Conservation (phyloP, 1,139 yeast genomes). For the Saccharomyces hybrid region DNA sequence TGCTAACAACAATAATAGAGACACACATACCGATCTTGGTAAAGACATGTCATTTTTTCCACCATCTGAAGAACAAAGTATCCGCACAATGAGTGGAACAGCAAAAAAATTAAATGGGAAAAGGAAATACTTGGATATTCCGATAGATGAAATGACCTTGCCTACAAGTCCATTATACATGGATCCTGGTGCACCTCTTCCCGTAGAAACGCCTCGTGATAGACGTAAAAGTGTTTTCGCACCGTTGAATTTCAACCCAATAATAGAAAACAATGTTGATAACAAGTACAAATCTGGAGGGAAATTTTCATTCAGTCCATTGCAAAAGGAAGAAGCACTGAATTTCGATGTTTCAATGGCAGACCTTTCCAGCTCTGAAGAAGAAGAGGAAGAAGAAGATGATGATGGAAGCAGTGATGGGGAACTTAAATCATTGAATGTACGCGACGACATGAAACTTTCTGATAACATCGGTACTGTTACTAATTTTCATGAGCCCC, state of each 20-base stretch:
- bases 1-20: slow-evolving; percentile 8
- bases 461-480: background rate
- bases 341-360: slow-evolving; percentile 28
- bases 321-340: slow-evolving; percentile 27
- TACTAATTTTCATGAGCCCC: slow-evolving; percentile 11
- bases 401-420: no score
- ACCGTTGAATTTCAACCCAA: slow-evolving; percentile 72
- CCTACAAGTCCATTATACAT: slow-evolving; percentile 48
- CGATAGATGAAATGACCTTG: slow-evolving; percentile 50
- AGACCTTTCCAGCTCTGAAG: slow-evolving; percentile 30
- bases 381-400: no score
- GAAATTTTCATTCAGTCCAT: slow-evolving; percentile 47
- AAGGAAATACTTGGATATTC: slow-evolving; percentile 41
- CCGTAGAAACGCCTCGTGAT: slow-evolving; percentile 53
- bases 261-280: slow-evolving; percentile 66
- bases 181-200: slow-evolving; percentile 80
- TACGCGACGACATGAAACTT: background rate
- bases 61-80: background rate
- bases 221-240: slow-evolving; percentile 58
- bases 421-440: slow-evolving; percentile 16
- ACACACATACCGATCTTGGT: background rate
- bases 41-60: slow-evolving; percentile 5
- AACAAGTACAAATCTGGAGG: slow-evolving; percentile 83
- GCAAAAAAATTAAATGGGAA: slow-evolving; percentile 13
- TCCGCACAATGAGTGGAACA: background rate